phyloP scores from a whole-genome alignment of 202 grass and related monocot species.

The Eragrostis tef region DNA sequence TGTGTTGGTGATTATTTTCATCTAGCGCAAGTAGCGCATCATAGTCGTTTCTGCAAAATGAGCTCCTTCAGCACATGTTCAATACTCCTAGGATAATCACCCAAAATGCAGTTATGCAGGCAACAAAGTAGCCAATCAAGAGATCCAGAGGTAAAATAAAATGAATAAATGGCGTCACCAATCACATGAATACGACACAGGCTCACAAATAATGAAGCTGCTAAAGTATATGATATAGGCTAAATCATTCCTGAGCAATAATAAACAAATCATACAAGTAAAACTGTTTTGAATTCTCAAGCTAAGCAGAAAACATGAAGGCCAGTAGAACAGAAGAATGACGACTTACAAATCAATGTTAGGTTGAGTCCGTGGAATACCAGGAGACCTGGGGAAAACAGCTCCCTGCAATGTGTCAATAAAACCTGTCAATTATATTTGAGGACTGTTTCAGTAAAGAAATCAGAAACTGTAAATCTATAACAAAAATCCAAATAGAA shows the following conservation, averaged over 20 bases:
- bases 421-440: conserved; percentile 36
- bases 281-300: conserved; percentile 34
- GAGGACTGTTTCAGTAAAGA: conserved; percentile 28
- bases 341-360: conserved; percentile 65
- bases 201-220: conserved; percentile 6
- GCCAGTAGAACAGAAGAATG: conserved; percentile 22
- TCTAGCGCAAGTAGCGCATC: conserved; percentile 70
- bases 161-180: conserved; percentile 12
- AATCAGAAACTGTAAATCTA: conserved; percentile 31
- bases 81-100: conserved; percentile 1
- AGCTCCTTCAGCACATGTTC: conserved; percentile 13
- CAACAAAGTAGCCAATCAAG: not conserved
- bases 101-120: conserved; percentile 2
- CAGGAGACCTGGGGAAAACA: conserved; percentile 38
- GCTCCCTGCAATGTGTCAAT: conserved; percentile 43
- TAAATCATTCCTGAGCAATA: conserved; percentile 14
- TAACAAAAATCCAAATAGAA: conserved; percentile 13
- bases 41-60: conserved; percentile 74
- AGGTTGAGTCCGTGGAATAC: conserved; percentile 36
- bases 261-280: conserved; percentile 24
- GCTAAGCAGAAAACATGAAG: not conserved
- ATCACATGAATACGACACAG: conserved; percentile 36
- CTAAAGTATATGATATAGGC: not conserved
- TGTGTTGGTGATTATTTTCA: conserved; percentile 74
- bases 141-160: not conserved